phyloP scores from a whole-genome alignment of 805 yeast genomes.

The Candida boidinii region DNA sequence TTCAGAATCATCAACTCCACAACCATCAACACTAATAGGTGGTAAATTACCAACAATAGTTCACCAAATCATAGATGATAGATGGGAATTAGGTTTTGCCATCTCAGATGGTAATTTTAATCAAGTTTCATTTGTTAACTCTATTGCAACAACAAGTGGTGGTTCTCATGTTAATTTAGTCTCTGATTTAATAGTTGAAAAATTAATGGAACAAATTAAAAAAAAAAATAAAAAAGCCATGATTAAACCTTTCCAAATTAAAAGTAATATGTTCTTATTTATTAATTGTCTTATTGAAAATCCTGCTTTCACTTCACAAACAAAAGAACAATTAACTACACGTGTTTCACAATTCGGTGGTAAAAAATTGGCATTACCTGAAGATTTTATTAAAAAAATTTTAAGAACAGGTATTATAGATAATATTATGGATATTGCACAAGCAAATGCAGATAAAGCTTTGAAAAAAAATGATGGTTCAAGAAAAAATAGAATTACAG shows the following conservation, averaged over 20 bases:
- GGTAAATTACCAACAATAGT: slow-evolving; percentile 52
- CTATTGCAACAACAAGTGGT: slow-evolving; percentile 95
- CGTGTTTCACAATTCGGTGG: slow-evolving; percentile 87
- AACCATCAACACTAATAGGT: slow-evolving; percentile 9
- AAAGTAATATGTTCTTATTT: slow-evolving; percentile 83
- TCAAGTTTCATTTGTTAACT: slow-evolving; percentile 94
- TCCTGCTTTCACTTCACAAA: slow-evolving; percentile 96
- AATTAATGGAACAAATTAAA: slow-evolving; percentile 64
- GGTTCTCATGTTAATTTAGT: slow-evolving; percentile 91
- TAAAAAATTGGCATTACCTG: slow-evolving; percentile 62
- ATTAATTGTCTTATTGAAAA: slow-evolving; percentile 89
- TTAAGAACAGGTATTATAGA: slow-evolving; percentile 67
- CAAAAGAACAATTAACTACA: slow-evolving; percentile 92
- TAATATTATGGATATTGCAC: slow-evolving; percentile 74
- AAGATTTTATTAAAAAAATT: slow-evolving; percentile 63
- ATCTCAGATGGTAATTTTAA: slow-evolving; percentile 84
- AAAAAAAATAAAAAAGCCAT: slow-evolving; percentile 57
- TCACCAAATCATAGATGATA: slow-evolving; percentile 70
- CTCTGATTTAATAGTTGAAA: slow-evolving; percentile 75
- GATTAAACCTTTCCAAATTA: slow-evolving; percentile 82
- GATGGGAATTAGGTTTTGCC: slow-evolving; percentile 97
- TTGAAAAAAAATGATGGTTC: slow-evolving; percentile 84
- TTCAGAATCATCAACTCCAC: slow-evolving; percentile 3
- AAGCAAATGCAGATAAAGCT: slow-evolving; percentile 80
- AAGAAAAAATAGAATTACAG: slow-evolving; percentile 76